Evolutionary conservation across 2,329 filamentous ascomycete species (phyloP), one percentile per base, ranked within the genome.

Genomic region (Paraphaeosphaeria minitans): DNA sequence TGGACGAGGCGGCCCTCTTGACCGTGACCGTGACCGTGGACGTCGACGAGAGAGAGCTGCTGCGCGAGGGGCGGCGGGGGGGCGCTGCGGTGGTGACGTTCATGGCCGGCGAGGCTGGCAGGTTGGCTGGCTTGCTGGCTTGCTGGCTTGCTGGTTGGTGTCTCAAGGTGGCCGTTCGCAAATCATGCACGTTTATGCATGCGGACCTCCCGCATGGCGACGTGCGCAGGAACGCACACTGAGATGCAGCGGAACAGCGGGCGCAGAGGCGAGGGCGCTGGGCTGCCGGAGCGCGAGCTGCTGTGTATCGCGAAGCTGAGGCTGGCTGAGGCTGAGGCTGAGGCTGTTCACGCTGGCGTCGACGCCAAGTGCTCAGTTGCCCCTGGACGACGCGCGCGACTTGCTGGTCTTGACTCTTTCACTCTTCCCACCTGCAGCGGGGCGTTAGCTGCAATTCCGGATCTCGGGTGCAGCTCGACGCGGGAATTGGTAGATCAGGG

Each of bases 1-100:
- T 67, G 62, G 70, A 71, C 53, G 79, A 80, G 59, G 74, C 74
- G 46, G 79, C 69, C 56, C 79, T 77, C 69, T 78, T 76, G 66
- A 81, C 67, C 8, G 78, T 78, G 66, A 81, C 67, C 8, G 78
- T 78, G 57, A 74, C 68, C 56, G 75, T 68, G 29, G 77, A 76
- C 45, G 80, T 79, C 54, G 79, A 80, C 46, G 79, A 81, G 45
- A 77, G 63, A 33, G 80, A 81, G 63, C 77, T 79, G 33, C 76
- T 77, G 58, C 78, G 75, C 64, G 71, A 70, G 56, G 61, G 65
- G 65, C 69, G 74, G 65, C 59, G 62, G 63, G 62, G 61, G 47
- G 45, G 46, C 49, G 57, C 54, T 53, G 58, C 55, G 46, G 48
- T 55, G 64, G 63, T 65, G 54, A 68, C 61, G 57, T 67, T 73